phyloP scores from a whole-genome alignment of 352 stramenopile species.

The Phytophthora europaea region DNA sequence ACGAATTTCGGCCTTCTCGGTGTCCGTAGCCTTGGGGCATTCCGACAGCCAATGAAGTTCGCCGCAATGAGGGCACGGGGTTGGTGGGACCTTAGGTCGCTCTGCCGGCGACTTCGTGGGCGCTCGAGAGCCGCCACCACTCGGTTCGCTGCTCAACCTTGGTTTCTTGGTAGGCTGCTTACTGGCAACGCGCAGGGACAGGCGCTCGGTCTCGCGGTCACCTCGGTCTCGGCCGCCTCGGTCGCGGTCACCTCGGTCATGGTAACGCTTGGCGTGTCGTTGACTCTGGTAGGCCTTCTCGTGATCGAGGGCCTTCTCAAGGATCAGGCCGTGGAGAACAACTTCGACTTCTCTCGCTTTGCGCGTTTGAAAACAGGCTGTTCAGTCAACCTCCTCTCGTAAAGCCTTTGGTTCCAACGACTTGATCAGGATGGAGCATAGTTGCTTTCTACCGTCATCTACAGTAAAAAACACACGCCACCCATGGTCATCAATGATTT shows the following conservation, averaged over 20 bases:
- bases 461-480: not conserved
- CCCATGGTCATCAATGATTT: conserved; percentile 3
- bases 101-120: not conserved
- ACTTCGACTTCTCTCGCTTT: conserved; percentile 8
- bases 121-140: too few relatives aligned
- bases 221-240: too few relatives aligned
- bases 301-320: not conserved
- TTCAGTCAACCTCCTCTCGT: not conserved
- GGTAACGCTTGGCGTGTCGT: not conserved
- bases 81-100: not conserved
- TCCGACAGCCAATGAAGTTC: not conserved
- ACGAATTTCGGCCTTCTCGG: not conserved
- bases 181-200: not conserved
- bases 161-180: not conserved
- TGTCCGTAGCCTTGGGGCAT: not conserved
- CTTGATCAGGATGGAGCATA: not conserved
- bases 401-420: conserved; percentile 1
- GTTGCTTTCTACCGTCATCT: not conserved
- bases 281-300: conserved; percentile 1
- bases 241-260: not conserved
- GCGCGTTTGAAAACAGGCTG: not conserved
- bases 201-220: too few relatives aligned
- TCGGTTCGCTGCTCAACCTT: not conserved
- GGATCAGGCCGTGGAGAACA: not conserved
- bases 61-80: not conserved